Evolutionary conservation across 345 rosid species (phyloP).

Genomic region (Citrus glauca): DNA sequence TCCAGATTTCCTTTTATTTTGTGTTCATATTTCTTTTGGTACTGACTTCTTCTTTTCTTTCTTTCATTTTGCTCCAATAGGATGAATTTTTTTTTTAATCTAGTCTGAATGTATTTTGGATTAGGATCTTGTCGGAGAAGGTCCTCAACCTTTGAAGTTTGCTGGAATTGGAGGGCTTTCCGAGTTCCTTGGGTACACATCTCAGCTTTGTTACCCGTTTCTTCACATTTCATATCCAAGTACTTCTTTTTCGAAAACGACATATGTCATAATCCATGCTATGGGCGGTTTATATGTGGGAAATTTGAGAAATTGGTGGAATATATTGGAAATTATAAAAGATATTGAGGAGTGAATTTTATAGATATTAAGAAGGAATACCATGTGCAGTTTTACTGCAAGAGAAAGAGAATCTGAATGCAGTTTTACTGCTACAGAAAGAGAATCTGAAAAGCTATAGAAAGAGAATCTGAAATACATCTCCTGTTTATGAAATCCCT

Average conservation of each 20-base stretch:
- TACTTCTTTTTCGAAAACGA: neutral
- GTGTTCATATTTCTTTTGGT: neutral
- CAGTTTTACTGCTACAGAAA: neutral
- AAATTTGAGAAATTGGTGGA: neutral
- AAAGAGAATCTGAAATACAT: neutral
- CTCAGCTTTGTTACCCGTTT: conserved; percentile 9
- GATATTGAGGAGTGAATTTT: neutral
- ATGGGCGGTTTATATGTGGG: neutral
- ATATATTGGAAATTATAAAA: neutral
- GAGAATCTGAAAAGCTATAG: too few species aligned
- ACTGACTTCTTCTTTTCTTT: neutral
- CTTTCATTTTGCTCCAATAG: neutral
- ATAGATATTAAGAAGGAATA: neutral
- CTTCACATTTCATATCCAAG: neutral
- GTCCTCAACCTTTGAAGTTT: conserved; percentile 69
- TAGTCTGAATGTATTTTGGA: conserved; percentile 12
- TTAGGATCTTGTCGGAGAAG: conserved; percentile 83
- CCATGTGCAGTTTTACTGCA: neutral
- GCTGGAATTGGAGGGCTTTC: conserved; percentile 91
- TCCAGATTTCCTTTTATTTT: conserved; percentile 14
- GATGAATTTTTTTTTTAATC: conserved; percentile 3
- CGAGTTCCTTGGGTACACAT: conserved; percentile 78
- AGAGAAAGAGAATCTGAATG: neutral
- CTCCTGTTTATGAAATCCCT: neutral
- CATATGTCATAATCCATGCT: neutral